Evolutionary conservation across 228 moss, liverwort and hornwort genomes (phyloP).

Genomic region (Sphagnum fallax): DNA sequence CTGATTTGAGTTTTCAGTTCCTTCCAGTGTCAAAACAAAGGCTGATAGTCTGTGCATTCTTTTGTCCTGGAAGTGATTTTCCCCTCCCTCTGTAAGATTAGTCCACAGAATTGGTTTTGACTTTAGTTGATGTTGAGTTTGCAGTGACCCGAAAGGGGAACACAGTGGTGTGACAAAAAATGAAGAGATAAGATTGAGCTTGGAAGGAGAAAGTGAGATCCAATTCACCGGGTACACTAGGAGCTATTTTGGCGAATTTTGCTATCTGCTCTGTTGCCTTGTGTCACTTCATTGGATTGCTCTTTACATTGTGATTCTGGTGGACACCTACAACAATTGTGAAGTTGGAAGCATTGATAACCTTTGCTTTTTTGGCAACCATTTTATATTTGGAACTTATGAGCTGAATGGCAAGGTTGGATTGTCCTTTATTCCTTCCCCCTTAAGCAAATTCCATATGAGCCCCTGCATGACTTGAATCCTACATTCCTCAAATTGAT

Average conservation of each 20-base stretch:
- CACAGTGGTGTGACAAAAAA: no score
- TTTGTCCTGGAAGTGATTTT: no score
- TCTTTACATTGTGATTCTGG: conserved; percentile 50
- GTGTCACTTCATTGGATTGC: conserved; percentile 67
- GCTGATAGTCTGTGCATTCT: no score
- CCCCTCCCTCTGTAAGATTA: no score
- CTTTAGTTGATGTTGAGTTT: no score
- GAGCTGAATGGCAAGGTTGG: conserved; percentile 68
- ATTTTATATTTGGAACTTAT: conserved; percentile 69
- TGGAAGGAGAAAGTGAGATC: conserved; percentile 28
- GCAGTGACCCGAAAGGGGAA: no score
- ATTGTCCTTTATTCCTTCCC: background rate
- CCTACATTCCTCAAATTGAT: background rate
- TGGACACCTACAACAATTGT: conserved; percentile 74
- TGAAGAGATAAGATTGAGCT: conserved; percentile 32
- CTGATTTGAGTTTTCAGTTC: no score
- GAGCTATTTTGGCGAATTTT: conserved; percentile 63
- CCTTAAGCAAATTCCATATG: background rate
- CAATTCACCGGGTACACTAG: conserved; percentile 52
- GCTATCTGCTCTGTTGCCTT: conserved; percentile 55
- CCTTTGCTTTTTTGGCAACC: conserved; percentile 71
- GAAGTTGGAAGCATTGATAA: conserved; percentile 65
- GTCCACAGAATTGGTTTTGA: no score
- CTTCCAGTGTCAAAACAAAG: no score
- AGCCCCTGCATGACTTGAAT: background rate